Evolutionary conservation across 495 filamentous ascomycete genomes (phyloP).

Genomic region (Xylaria grammica): DNA sequence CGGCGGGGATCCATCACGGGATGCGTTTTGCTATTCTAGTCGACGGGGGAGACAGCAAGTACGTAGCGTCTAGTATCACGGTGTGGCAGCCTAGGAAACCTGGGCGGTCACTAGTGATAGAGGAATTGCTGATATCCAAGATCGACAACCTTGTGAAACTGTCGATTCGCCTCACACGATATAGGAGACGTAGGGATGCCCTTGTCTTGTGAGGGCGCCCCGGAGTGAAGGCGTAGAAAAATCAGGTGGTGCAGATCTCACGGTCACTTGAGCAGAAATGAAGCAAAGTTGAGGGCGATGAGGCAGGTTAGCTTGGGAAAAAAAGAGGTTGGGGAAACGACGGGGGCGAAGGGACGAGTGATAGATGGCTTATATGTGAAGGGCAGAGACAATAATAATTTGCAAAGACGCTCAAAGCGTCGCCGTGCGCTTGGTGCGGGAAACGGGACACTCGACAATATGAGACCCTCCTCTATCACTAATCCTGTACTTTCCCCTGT

Average conservation of each 20-base stretch:
- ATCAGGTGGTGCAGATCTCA: background rate
- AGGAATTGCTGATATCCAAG: background rate
- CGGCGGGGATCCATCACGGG: conserved; percentile 21
- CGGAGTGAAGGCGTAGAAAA: conserved; percentile 1
- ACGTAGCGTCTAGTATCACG: conserved; percentile 1
- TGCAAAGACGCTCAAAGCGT: conserved; percentile 1
- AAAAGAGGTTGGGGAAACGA: background rate
- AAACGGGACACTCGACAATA: conserved; percentile 1
- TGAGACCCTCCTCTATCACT: background rate
- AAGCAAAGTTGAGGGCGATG: conserved; percentile 2
- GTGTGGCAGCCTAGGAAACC: background rate
- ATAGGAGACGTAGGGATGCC: background rate
- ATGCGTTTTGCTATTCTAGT: background rate
- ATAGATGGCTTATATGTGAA: conserved; percentile 13
- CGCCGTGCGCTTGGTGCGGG: conserved; percentile 12
- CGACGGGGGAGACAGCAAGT: background rate
- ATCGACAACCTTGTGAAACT: conserved; percentile 17
- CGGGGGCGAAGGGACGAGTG: conserved; percentile 6
- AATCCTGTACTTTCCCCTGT: conserved; percentile 5
- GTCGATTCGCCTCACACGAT: background rate
- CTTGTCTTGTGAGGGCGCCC: background rate
- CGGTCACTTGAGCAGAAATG: background rate
- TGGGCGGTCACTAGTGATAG: background rate
- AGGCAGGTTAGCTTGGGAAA: background rate
- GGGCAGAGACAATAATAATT: background rate